Percentiles rank a stretch among this genome's conserved stretches.
These are phyloP conservation scores for Hericium alpestre DNA, from an alignment of 768 basidiomycete genomes.

Conservation along the genomic window DNA sequence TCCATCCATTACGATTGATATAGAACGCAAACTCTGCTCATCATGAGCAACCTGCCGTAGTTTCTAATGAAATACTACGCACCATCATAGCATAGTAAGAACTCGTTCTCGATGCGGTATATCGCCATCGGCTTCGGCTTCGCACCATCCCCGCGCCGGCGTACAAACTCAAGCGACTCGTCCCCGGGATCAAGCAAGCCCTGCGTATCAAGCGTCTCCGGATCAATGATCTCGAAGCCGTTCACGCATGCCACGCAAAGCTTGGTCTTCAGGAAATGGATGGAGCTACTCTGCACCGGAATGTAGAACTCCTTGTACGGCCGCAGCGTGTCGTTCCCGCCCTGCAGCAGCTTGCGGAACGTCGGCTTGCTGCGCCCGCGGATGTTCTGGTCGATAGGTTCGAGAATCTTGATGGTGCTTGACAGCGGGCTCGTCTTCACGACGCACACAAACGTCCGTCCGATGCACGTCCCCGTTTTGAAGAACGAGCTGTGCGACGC, in stretches of 20 bases:
- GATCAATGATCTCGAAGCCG: constrained; percentile 97
- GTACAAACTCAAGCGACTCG: constrained; percentile 83
- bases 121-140: constrained; percentile 92
- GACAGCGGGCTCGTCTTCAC: constrained; percentile 93
- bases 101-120: constrained; percentile 93
- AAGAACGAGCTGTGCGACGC: constrained; percentile 96
- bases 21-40: constrained; percentile 92
- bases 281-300: constrained; percentile 90
- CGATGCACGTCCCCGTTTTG: constrained; percentile 90
- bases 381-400: constrained; percentile 85
- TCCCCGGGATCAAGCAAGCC: constrained; percentile 90
- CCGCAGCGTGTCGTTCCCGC: constrained; percentile 88
- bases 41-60: background rate
- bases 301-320: constrained; percentile 98
- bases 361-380: constrained; percentile 77
- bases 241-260: constrained; percentile 95
- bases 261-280: constrained; percentile 95
- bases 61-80: constrained; percentile 17
- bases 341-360: constrained; percentile 90
- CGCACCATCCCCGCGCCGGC: constrained; percentile 71
- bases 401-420: constrained; percentile 94
- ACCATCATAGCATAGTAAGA: constrained; percentile 97
- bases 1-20: constrained; percentile 91
- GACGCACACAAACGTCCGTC: constrained; percentile 86
- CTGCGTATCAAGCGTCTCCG: constrained; percentile 95